Evolutionary conservation across 768 basidiomycete genomes (phyloP).

Genomic region (Pleurotus sapidus): DNA sequence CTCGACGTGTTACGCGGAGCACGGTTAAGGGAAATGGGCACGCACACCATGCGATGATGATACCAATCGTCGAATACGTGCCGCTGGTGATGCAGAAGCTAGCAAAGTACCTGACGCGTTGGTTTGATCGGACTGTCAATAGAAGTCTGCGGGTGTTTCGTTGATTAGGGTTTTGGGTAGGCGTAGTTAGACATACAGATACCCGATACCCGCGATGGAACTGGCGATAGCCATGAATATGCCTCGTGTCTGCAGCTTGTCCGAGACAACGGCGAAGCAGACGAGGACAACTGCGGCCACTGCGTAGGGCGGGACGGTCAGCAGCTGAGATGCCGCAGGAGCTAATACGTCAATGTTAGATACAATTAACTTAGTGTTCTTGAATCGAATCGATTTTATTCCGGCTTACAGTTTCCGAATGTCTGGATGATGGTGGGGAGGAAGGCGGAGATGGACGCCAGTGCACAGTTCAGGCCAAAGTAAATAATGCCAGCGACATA

Average conservation of each 20-base stretch:
- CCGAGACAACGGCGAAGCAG: slow-evolving; percentile 57
- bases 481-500: slow-evolving; percentile 72
- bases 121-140: slow-evolving; percentile 48
- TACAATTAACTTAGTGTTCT: too few relatives aligned
- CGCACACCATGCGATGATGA: slow-evolving; percentile 78
- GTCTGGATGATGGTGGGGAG: slow-evolving; percentile 78
- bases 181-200: slow-evolving; percentile 42
- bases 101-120: slow-evolving; percentile 72
- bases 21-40: slow-evolving; percentile 7
- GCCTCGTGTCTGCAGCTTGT: slow-evolving; percentile 61
- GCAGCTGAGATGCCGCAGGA: slow-evolving; percentile 62
- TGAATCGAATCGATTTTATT: too few relatives aligned
- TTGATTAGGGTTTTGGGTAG: not conserved
- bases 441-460: slow-evolving; percentile 82
- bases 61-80: slow-evolving; percentile 73
- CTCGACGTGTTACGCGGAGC: slow-evolving; percentile 4
- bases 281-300: slow-evolving; percentile 65
- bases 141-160: slow-evolving; percentile 39
- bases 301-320: slow-evolving; percentile 82
- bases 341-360: slow-evolving; percentile 29
- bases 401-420: slow-evolving; percentile 61
- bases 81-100: slow-evolving; percentile 76
- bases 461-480: slow-evolving; percentile 72
- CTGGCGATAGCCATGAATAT: slow-evolving; percentile 43
- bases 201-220: slow-evolving; percentile 53